A percentile compares a stretch with the other conserved stretches of the same genome.
phyloP scores from a whole-genome alignment of 371 early-diverging fungal genomes.

The Mortierella sp. region DNA sequence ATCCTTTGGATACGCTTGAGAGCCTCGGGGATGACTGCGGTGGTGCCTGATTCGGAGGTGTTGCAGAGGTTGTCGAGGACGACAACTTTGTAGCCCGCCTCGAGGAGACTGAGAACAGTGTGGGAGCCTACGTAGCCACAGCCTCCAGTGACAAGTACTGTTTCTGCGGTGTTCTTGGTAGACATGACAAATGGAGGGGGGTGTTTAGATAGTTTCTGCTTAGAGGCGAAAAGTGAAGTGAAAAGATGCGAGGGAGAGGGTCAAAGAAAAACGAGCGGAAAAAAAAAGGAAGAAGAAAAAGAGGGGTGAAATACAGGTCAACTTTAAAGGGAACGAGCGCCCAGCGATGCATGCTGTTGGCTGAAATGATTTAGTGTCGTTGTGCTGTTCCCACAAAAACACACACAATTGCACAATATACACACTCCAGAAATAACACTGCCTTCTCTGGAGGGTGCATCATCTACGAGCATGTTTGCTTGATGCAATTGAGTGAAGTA shows the following conservation, averaged over 20 bases:
- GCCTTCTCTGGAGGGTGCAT: too few species aligned
- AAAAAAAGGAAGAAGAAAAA: not conserved
- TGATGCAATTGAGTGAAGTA: not conserved
- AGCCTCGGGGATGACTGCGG: constrained; percentile 58
- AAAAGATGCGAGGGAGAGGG: not conserved
- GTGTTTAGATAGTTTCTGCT: not conserved
- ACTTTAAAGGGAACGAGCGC: not conserved
- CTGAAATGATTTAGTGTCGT: not conserved
- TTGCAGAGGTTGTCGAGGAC: constrained; percentile 88
- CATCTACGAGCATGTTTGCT: not conserved
- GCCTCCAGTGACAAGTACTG: constrained; percentile 90
- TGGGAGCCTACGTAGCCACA: constrained; percentile 95
- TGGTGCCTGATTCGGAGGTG: constrained; percentile 51
- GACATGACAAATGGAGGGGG: constrained; percentile 12
- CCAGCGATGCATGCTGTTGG: not conserved
- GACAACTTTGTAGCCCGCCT: constrained; percentile 79
- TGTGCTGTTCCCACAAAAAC: not conserved
- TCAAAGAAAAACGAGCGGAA: not conserved
- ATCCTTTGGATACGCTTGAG: constrained; percentile 65
- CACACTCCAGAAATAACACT: not conserved
- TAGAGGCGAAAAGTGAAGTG: not conserved
- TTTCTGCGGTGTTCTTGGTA: constrained; percentile 18
- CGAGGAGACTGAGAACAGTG: constrained; percentile 84
- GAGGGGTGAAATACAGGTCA: too few species aligned
- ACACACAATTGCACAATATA: not conserved